Percentiles rank a stretch among this genome's conserved stretches.
Evolutionary conservation across 2,329 filamentous ascomycete genomes (phyloP).

Genomic region (Trichoderma pleuroti): DNA sequence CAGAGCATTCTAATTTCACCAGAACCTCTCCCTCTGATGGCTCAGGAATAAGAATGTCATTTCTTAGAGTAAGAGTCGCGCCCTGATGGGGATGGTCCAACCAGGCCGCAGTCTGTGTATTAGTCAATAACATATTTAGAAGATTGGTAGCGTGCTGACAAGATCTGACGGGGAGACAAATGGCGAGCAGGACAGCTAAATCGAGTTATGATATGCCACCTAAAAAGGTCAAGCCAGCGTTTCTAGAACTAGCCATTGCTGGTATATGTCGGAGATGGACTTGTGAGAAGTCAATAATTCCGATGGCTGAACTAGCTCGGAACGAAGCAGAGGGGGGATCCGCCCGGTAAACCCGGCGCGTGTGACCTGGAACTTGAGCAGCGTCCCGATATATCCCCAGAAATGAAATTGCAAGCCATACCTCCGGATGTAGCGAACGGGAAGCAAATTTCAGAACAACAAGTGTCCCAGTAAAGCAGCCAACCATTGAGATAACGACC

Average conservation of each 20-base stretch:
- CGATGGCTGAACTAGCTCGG: not conserved
- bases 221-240: not conserved
- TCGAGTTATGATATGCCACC: not conserved
- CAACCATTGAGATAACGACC: not conserved
- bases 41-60: conserved; percentile 11
- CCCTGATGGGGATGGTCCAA: not conserved
- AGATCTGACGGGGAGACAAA: not conserved
- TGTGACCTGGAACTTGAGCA: not conserved
- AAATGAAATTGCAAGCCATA: not conserved
- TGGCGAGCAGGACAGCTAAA: not conserved
- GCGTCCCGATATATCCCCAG: conserved; percentile 1
- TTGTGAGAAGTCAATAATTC: not conserved
- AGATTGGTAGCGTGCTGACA: not conserved
- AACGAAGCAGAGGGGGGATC: not conserved
- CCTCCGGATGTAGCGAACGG: not conserved
- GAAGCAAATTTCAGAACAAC: not conserved
- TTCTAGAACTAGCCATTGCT: not conserved
- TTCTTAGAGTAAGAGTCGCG: not conserved
- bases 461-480: not conserved
- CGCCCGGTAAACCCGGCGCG: not conserved
- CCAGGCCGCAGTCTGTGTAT: conserved; percentile 4
- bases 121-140: not conserved
- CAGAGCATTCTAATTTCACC: conserved; percentile 9
- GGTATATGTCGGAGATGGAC: not conserved
- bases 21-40: conserved; percentile 7